A percentile compares a stretch with the other conserved stretches of the same genome.
Conservation (phyloP, 257 asterid species). For the Plantago major region DNA sequence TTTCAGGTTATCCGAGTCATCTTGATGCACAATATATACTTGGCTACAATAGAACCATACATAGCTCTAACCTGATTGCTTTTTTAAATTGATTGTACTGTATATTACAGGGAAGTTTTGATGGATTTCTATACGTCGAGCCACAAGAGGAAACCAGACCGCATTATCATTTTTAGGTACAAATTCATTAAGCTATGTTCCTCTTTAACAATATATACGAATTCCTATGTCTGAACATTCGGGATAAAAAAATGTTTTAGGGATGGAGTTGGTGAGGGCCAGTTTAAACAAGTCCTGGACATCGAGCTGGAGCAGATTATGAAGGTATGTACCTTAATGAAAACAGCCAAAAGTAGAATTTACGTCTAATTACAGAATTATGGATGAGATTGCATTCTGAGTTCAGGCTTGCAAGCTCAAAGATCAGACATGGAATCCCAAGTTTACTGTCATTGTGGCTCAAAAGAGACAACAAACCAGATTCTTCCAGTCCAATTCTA, state of each 20-base stretch:
- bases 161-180: constrained; percentile 67
- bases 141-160: constrained; percentile 46
- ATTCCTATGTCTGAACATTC: background rate
- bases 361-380: background rate
- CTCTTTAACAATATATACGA: background rate
- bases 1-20: constrained; percentile 36
- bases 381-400: background rate
- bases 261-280: constrained; percentile 78
- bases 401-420: constrained; percentile 55
- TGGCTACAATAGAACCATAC: background rate
- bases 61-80: background rate
- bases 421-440: constrained; percentile 51
- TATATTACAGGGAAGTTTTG: constrained; percentile 50
- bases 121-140: constrained; percentile 40
- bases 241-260: constrained; percentile 20
- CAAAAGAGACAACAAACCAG: constrained; percentile 79
- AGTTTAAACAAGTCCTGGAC: constrained; percentile 66
- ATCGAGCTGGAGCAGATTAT: constrained; percentile 59
- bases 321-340: constrained; percentile 36
- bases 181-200: background rate
- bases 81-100: background rate
- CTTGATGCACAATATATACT: background rate
- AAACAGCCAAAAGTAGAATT: constrained; percentile 17
- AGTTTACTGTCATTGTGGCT: constrained; percentile 55
- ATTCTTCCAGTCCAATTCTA: constrained; percentile 66